Percentiles rank a stretch among this genome's conserved stretches.
Evolutionary conservation across 106 monocot species (phyloP).

Genomic region (Chionographis japonica): DNA sequence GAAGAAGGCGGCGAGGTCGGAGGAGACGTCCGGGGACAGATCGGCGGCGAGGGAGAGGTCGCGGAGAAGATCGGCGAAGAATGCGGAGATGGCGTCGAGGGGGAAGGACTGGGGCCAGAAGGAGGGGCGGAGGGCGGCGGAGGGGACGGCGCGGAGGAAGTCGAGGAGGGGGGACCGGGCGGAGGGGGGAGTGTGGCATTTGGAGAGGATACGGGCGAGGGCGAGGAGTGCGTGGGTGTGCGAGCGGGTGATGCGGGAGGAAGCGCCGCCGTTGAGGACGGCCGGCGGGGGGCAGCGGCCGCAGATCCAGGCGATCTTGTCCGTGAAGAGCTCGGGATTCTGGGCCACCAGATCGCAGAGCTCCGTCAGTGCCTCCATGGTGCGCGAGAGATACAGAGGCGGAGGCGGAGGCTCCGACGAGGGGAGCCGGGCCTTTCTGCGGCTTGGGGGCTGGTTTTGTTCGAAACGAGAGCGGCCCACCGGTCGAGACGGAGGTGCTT

Average conservation of each 20-base stretch:
- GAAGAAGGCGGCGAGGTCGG: slow-evolving; percentile 28
- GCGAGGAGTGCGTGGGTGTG: slow-evolving; percentile 69
- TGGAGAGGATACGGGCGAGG: slow-evolving; percentile 68
- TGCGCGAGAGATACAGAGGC: neutral
- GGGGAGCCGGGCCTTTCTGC: too few species aligned
- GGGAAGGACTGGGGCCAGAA: slow-evolving; percentile 53
- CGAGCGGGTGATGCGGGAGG: slow-evolving; percentile 40
- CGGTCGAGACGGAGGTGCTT: too few species aligned
- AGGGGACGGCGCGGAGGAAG: slow-evolving; percentile 41
- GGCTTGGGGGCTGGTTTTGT: too few species aligned
- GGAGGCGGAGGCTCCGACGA: neutral
- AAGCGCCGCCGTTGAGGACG: neutral
- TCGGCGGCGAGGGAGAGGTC: slow-evolving; percentile 31
- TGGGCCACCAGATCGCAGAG: slow-evolving; percentile 86
- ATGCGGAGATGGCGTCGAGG: slow-evolving; percentile 22
- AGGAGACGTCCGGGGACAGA: slow-evolving; percentile 29
- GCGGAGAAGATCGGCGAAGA: slow-evolving; percentile 44
- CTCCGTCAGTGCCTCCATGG: slow-evolving; percentile 83
- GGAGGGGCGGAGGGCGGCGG: slow-evolving; percentile 27
- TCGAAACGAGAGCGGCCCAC: too few species aligned
- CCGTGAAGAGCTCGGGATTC: slow-evolving; percentile 65
- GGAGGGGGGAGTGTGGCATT: slow-evolving; percentile 26
- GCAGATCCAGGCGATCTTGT: slow-evolving; percentile 94
- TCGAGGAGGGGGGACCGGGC: slow-evolving; percentile 43
- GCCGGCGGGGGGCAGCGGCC: slow-evolving; percentile 57